These are phyloP conservation scores for Astrocystis sublimbata DNA, from an alignment of 495 filamentous ascomycete species.

Conservation along the genomic window DNA sequence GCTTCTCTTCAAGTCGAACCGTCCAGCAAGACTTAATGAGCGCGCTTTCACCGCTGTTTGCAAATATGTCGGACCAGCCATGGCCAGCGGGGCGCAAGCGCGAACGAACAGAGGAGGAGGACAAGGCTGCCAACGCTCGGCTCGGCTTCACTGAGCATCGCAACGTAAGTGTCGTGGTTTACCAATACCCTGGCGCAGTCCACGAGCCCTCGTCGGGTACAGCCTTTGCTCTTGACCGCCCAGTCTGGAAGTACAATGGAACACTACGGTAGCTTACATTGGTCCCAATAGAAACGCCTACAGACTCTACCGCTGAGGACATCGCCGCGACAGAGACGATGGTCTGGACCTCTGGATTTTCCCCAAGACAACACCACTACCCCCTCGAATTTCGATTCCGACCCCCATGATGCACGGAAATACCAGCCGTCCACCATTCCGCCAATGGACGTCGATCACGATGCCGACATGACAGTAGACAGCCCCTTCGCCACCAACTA, in stretches of 20 bases:
- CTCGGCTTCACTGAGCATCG: constrained; percentile 51
- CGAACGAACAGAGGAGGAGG: constrained; percentile 27
- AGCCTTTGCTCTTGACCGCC: not conserved
- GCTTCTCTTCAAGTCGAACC: not conserved
- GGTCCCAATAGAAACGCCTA: constrained; percentile 47
- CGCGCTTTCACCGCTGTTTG: not conserved
- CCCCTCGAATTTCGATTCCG: constrained; percentile 37
- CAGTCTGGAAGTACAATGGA: not conserved
- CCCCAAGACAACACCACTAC: constrained; percentile 35
- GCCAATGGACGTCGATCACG: constrained; percentile 45
- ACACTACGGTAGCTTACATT: not conserved
- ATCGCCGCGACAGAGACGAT: constrained; percentile 43
- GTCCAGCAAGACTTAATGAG: not conserved
- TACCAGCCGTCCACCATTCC: constrained; percentile 23
- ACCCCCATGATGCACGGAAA: constrained; percentile 36
- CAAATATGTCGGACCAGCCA: constrained; percentile 25
- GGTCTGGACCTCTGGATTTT: constrained; percentile 37
- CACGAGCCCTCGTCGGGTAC: not conserved
- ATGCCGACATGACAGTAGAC: constrained; percentile 54
- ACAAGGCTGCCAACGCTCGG: constrained; percentile 25
- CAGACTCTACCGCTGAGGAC: constrained; percentile 47
- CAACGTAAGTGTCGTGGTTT: constrained; percentile 39
- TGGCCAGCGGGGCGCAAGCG: constrained; percentile 31
- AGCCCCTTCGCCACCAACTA: constrained; percentile 29
- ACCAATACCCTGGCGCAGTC: not conserved